These are phyloP conservation scores for Fraxinus platypoda DNA, from an alignment of 305 asterid species.

Conservation along the genomic window DNA sequence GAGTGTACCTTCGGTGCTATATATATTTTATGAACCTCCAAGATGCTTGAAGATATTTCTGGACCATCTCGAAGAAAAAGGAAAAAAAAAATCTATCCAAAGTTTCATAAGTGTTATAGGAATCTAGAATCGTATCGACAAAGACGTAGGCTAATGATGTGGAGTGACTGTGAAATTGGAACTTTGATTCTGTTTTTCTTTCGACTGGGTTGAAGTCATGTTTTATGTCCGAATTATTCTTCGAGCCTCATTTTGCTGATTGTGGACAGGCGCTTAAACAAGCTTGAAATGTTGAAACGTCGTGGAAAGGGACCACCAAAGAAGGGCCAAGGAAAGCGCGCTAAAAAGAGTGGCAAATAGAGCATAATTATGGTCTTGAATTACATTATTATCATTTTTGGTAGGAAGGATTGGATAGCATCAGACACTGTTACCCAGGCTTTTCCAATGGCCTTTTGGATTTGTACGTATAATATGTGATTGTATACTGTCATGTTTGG, in stretches of 20 bases:
- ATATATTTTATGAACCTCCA: neutral
- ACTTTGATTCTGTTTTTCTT: neutral
- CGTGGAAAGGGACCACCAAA: constrained; percentile 93
- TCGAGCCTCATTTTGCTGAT: constrained; percentile 6
- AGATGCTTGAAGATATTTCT: neutral
- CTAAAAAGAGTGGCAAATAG: constrained; percentile 56
- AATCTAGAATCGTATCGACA: neutral
- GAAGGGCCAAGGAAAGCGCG: constrained; percentile 84
- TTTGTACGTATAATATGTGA: neutral
- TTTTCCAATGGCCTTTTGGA: neutral
- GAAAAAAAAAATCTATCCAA: neutral
- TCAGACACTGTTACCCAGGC: neutral
- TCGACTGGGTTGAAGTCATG: neutral
- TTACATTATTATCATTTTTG: neutral
- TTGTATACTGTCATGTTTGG: neutral
- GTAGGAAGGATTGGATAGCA: neutral
- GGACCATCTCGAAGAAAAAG: neutral
- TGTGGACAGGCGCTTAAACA: constrained; percentile 61
- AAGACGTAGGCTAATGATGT: neutral
- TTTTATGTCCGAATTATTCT: neutral
- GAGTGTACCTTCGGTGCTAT: neutral
- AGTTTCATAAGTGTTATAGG: neutral
- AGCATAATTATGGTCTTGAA: neutral
- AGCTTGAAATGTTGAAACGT: constrained; percentile 88
- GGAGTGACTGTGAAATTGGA: neutral